phyloP scores from a whole-genome alignment of 2,329 filamentous ascomycete species.

The Arachnomyces sp. region DNA sequence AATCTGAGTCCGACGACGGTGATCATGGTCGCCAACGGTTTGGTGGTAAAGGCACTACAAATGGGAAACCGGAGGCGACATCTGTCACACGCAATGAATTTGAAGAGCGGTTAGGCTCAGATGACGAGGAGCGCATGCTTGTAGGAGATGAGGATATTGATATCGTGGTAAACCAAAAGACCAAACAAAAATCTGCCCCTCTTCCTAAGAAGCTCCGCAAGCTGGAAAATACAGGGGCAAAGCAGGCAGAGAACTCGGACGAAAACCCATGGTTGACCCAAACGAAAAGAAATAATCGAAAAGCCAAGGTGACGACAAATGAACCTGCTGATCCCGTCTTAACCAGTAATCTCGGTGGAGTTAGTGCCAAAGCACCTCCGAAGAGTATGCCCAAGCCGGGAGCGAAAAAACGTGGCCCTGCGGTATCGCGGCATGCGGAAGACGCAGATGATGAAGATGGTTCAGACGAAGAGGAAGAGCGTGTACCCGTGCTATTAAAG shows the following conservation, averaged over 20 bases:
- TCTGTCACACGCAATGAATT: slow-evolving; percentile 46
- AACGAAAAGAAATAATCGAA: slow-evolving; percentile 16
- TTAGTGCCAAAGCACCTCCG: slow-evolving; percentile 11
- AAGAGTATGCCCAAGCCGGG: slow-evolving; percentile 16
- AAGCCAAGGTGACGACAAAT: slow-evolving; percentile 7
- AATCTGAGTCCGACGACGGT: slow-evolving; percentile 43
- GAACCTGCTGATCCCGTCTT: slow-evolving; percentile 10
- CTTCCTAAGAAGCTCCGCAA: slow-evolving; percentile 14
- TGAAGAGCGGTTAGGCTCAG: slow-evolving; percentile 52
- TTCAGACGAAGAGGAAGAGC: slow-evolving; percentile 33
- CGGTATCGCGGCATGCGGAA: too few relatives aligned
- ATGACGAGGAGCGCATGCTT: slow-evolving; percentile 28
- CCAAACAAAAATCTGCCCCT: slow-evolving; percentile 13
- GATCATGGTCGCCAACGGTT: slow-evolving; percentile 56
- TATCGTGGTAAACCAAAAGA: slow-evolving; percentile 24
- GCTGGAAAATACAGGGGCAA: slow-evolving; percentile 6
- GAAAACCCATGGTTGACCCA: slow-evolving; percentile 31
- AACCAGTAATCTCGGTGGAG: slow-evolving; percentile 11
- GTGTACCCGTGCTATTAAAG: slow-evolving; percentile 36
- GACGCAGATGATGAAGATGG: slow-evolving; percentile 34
- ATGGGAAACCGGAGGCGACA: slow-evolving; percentile 22
- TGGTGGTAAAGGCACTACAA: slow-evolving; percentile 24
- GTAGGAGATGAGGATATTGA: slow-evolving; percentile 26
- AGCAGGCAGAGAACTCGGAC: slow-evolving; percentile 13
- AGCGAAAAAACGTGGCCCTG: slow-evolving; percentile 9